Evolutionary conservation across 2,329 filamentous ascomycete species (phyloP).

Genomic region (Fusarium proliferatum): DNA sequence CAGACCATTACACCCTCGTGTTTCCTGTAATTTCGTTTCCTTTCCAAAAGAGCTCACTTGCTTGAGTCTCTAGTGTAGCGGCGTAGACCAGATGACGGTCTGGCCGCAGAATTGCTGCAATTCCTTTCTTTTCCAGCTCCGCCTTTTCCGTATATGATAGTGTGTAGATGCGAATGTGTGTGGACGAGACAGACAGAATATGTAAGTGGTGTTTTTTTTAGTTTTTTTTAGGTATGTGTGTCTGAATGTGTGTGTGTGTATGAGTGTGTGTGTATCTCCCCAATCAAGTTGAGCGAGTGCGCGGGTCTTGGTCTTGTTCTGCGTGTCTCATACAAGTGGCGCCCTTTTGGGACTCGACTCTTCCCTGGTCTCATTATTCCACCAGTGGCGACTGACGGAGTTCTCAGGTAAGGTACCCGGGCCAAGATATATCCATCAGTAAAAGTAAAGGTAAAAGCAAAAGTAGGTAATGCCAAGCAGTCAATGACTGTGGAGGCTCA

Average conservation of each 20-base stretch:
- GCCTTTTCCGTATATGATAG: constrained; percentile 26
- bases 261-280: constrained; percentile 21
- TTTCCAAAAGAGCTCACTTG: constrained; percentile 19
- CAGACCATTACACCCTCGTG: constrained; percentile 32
- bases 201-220: constrained; percentile 13
- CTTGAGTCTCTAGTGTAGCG: constrained; percentile 8
- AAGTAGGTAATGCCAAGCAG: not conserved
- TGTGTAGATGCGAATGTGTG: constrained; percentile 34
- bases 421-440: constrained; percentile 3
- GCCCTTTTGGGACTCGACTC: constrained; percentile 22
- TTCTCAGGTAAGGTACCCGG: constrained; percentile 42
- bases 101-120: not conserved
- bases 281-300: constrained; percentile 5
- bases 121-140: constrained; percentile 29
- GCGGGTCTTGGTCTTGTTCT: constrained; percentile 16
- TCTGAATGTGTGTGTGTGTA: constrained; percentile 1
- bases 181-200: constrained; percentile 28
- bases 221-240: not conserved
- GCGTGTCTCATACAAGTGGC: constrained; percentile 40
- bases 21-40: constrained; percentile 7
- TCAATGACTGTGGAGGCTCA: constrained; percentile 25
- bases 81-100: constrained; percentile 8
- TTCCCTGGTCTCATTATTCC: constrained; percentile 15
- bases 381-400: constrained; percentile 13
- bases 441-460: not conserved